Evolutionary conservation across 495 filamentous ascomycete species (phyloP), one percentile per base, ranked within the genome.

Genomic region (Penicillium canariense): DNA sequence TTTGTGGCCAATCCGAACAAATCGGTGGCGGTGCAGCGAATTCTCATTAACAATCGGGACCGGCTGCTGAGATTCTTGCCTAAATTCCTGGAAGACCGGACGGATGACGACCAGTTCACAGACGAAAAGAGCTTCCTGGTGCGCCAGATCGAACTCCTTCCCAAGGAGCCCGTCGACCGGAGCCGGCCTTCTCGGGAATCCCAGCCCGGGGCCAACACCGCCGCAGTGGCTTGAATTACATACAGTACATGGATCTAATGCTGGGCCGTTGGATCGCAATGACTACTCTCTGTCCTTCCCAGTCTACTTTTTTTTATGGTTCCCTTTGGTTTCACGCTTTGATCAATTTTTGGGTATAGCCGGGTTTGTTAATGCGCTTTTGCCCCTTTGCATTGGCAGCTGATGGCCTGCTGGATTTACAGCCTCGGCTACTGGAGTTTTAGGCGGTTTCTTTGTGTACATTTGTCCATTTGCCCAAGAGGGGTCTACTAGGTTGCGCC

Each of bases 1-100:
- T 99, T 99, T 73, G 94, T 97, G 44, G 95, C 95, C 43, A 97
- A 99, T 67, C 95, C 83, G 52, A 87, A 96, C 77, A 99, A 99
- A 72, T 95, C 90, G 25, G 81, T 90, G 49, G 88, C 90, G 9
- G 95, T 99, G 35, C 90, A 96, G 62, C 88, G 91, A 63, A 97
- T 99, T 64, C 71, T 99, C 50, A 84, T 96, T 56, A 96, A 95
- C 77, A 99, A 99, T 69, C 84, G 91, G 42, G 91, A 97, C 56
- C 88, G 88, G 56, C 77, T 99, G 9, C 73, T 97, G 46, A 85
- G 82, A 59, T 99, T 97, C 70, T 70, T 99, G 46, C 88, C 88
- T 5, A 86, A 86, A 52, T 99, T 99, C 68, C 74, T 97, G 23
- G 93, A 96, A 62, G 95, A 99, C 62, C 81, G 95, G 42, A 96